A percentile compares a stretch with the other conserved stretches of the same genome.
phyloP scores from a whole-genome alignment of 768 basidiomycete genomes.

The Boletus vinaceobasis region DNA sequence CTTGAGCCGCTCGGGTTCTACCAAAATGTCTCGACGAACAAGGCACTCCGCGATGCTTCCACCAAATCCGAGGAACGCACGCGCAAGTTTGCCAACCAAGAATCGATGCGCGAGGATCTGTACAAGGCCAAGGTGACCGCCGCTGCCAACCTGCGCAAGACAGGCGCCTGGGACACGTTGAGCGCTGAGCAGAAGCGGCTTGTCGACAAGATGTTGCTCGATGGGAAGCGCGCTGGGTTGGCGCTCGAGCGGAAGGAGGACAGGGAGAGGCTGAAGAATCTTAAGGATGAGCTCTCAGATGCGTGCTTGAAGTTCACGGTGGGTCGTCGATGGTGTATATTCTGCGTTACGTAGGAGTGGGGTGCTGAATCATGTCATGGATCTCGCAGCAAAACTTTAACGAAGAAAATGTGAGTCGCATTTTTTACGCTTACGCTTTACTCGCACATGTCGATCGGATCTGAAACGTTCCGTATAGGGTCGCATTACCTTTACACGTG shows the following conservation, averaged over 20 bases:
- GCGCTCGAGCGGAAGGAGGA: slow-evolving; percentile 61
- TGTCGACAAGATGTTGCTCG: slow-evolving; percentile 77
- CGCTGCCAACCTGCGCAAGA: slow-evolving; percentile 61
- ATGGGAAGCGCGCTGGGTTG: slow-evolving; percentile 77
- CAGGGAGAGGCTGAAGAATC: slow-evolving; percentile 47
- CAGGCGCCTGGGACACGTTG: slow-evolving; percentile 60
- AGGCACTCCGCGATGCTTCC: slow-evolving; percentile 79
- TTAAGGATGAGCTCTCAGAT: slow-evolving; percentile 78
- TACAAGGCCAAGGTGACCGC: slow-evolving; percentile 71
- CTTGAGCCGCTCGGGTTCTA: slow-evolving; percentile 71
- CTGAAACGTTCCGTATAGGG: slow-evolving; percentile 41
- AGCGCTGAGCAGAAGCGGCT: slow-evolving; percentile 67
- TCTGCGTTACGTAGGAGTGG: background rate
- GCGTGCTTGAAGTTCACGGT: slow-evolving; percentile 78
- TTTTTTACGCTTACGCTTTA: background rate
- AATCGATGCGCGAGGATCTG: slow-evolving; percentile 78
- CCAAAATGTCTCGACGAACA: slow-evolving; percentile 73
- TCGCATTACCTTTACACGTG: slow-evolving; percentile 57
- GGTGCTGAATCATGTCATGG: background rate
- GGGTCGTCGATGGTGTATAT: slow-evolving; percentile 18
- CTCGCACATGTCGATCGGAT: background rate
- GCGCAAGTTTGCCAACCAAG: slow-evolving; percentile 71
- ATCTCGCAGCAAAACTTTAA: slow-evolving; percentile 76
- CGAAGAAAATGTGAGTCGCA: slow-evolving; percentile 66
- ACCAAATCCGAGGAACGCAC: slow-evolving; percentile 68